Conservation (phyloP, 164 flowering plant species). For the Annona cherimola region DNA sequence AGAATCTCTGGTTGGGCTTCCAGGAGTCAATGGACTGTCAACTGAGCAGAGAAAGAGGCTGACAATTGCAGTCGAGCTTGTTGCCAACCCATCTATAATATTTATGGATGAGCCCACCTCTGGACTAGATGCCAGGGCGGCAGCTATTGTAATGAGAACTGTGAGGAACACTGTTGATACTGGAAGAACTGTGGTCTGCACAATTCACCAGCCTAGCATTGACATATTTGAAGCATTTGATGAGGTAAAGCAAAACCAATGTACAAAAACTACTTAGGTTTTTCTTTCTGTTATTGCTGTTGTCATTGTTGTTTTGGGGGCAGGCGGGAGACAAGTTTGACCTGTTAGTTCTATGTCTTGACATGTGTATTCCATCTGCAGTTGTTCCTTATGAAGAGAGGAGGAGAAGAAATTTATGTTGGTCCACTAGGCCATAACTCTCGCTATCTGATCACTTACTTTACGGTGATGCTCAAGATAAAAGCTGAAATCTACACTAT, state of each 20-base stretch:
- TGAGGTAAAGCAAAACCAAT: constrained; percentile 28
- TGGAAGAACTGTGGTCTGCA: constrained; percentile 54
- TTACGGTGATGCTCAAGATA: constrained; percentile 27
- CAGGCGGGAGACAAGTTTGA: too few relatives aligned
- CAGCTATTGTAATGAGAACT: constrained; percentile 55
- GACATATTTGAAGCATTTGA: constrained; percentile 53
- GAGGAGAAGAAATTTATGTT: constrained; percentile 40
- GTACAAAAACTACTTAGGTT: background rate
- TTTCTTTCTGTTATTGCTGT: background rate
- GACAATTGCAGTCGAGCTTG: constrained; percentile 56
- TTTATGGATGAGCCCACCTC: constrained; percentile 64
- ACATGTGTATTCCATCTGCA: constrained; percentile 3
- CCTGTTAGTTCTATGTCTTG: background rate
- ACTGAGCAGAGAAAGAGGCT: constrained; percentile 47
- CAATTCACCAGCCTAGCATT: constrained; percentile 55
- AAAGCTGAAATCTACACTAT: background rate
- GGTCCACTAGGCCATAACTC: constrained; percentile 40
- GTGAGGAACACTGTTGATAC: constrained; percentile 51
- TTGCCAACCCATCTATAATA: constrained; percentile 50
- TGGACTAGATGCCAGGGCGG: constrained; percentile 55
- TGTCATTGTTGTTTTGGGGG: background rate
- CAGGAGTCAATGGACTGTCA: constrained; percentile 45
- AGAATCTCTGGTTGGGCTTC: constrained; percentile 41
- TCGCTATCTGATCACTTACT: constrained; percentile 31
- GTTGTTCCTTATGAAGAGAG: constrained; percentile 39